A percentile compares a stretch with the other conserved stretches of the same genome.
phyloP scores from a whole-genome alignment of 495 filamentous ascomycete genomes.

The Chlorociboria aeruginascens region DNA sequence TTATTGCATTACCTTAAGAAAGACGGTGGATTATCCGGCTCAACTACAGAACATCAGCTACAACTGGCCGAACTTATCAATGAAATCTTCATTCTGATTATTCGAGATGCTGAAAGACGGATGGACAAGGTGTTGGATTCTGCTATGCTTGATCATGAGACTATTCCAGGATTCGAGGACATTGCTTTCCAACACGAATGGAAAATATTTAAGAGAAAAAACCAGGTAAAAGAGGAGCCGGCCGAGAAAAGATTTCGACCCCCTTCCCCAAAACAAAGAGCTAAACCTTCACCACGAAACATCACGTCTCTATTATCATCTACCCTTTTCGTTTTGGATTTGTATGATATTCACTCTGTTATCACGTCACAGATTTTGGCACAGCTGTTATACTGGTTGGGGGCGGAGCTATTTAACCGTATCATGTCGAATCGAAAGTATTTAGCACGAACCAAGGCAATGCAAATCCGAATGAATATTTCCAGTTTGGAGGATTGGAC shows the following conservation, averaged over 20 bases:
- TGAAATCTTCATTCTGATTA: slow-evolving; percentile 98
- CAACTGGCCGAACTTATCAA: slow-evolving; percentile 93
- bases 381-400: slow-evolving; percentile 92
- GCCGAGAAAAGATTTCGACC: slow-evolving; percentile 87
- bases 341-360: slow-evolving; percentile 97
- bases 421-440: slow-evolving; percentile 94
- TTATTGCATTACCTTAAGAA: slow-evolving; percentile 96
- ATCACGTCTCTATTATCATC: slow-evolving; percentile 96
- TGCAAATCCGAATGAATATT: slow-evolving; percentile 99
- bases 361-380: slow-evolving; percentile 86
- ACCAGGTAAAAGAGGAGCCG: slow-evolving; percentile 74
- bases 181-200: slow-evolving; percentile 96
- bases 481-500: slow-evolving; percentile 96
- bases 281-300: slow-evolving; percentile 85
- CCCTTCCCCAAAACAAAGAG: slow-evolving; percentile 86
- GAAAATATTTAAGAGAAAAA: slow-evolving; percentile 87
- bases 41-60: slow-evolving; percentile 81
- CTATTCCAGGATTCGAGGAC: slow-evolving; percentile 93
- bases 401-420: slow-evolving; percentile 94
- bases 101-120: slow-evolving; percentile 89
- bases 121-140: slow-evolving; percentile 92
- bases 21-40: slow-evolving; percentile 66
- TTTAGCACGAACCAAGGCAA: slow-evolving; percentile 91
- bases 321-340: slow-evolving; percentile 90
- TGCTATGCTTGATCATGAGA: slow-evolving; percentile 95